Base-by-base conservation (phyloP, 352 stramenopile species). In the Pythium utonaiense region DNA sequence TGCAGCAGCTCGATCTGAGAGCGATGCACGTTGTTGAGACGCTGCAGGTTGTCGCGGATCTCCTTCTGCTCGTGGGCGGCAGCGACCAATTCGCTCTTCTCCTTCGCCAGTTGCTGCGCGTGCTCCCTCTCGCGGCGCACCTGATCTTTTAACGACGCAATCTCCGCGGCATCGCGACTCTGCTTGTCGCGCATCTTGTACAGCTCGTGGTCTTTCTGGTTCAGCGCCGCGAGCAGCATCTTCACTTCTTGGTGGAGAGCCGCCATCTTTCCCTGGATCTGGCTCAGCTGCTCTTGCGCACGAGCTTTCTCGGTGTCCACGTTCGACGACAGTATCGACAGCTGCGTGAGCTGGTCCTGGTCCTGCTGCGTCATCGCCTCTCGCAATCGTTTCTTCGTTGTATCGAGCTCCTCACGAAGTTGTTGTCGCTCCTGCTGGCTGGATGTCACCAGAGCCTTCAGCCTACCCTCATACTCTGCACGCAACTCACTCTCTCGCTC, bases 1-100 rank as follows among this genome's bases (percentile, higher is more conserved):
- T 91, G 79, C 4, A 91, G 50, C 19, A 91, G 62, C 53, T 89
- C 80, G 25, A 89, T 75, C 36, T 91, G 82, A 6, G 82, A 91
- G 2, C 78, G 76, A 60, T 91, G 82, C 0, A 89, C 80, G n/a
- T 70, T 72, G 47, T 89, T 86, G 22, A 91, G 55, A 0, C 80
- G 80, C 65, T 83, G 63, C 12, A 91, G 67, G 31, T 86, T 84
- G 28, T 83, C 73, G 1, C 73, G 66, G 36, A 75, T 36, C 1
- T 72, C 55, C 34, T 75, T 71, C 24, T 88, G 75, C 31, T 89
- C 77, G 8, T 56, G 38, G 2, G 73, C 60, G 24, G 71, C 60
- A 0, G 51, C 57, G 13, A 60, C 19, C 6, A 60, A 55, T 4
- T 89, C 75, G 5, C 74, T 57, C 51, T 84, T 88, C 36, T 89